phyloP scores from a whole-genome alignment of 768 basidiomycete genomes.

The Trametes villosa region DNA sequence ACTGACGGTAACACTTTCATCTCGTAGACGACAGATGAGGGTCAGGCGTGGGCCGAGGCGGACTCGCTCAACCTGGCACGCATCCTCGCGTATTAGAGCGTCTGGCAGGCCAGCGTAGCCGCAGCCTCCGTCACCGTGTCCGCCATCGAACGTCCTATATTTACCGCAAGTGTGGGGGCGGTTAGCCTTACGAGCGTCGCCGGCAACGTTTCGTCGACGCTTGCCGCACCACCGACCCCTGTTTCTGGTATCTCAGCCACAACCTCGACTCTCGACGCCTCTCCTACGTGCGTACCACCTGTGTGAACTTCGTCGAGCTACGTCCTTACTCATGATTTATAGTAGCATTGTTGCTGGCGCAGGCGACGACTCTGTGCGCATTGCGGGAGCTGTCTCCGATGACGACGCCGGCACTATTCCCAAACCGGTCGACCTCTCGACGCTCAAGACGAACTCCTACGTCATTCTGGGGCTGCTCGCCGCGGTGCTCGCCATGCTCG shows the following conservation, averaged over 20 bases:
- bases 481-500: constrained; percentile 12
- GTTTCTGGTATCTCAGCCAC: too few relatives aligned
- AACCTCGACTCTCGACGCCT: too few relatives aligned
- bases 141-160: not conserved
- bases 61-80: not conserved
- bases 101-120: not conserved
- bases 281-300: too few relatives aligned
- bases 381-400: not conserved
- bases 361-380: not conserved
- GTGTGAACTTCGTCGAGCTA: too few relatives aligned
- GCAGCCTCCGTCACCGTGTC: not conserved
- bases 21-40: not conserved
- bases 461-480: constrained; percentile 19
- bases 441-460: constrained; percentile 7
- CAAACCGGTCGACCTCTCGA: not conserved
- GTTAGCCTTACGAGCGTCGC: not conserved
- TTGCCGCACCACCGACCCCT: not conserved
- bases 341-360: too few relatives aligned
- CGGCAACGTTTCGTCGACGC: not conserved
- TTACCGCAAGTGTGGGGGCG: not conserved
- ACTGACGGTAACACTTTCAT: not conserved
- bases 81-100: not conserved
- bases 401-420: not conserved
- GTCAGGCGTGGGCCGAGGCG: not conserved
- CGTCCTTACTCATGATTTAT: too few relatives aligned